These are phyloP conservation scores for Cercospora beticola DNA, from an alignment of 2,329 filamentous ascomycete species.

Conservation along the genomic window DNA sequence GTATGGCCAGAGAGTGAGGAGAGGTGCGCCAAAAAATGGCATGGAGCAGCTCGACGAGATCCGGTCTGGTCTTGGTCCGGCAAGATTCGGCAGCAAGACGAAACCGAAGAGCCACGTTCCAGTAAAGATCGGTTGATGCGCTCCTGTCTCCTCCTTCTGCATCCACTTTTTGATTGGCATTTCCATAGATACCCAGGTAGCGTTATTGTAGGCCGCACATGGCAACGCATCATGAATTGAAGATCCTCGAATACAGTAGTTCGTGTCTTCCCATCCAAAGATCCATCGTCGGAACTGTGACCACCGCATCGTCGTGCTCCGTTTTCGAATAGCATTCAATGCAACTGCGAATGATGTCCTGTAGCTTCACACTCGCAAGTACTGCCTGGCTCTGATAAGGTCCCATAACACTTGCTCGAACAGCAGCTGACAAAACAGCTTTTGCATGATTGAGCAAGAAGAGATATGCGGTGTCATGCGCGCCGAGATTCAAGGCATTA, in stretches of 20 bases:
- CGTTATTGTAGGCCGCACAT: neutral
- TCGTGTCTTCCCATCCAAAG: conserved; percentile 82
- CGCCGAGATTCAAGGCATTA: conserved; percentile 58
- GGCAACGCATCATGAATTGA: conserved; percentile 64
- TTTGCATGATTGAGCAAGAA: conserved; percentile 76
- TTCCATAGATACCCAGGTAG: conserved; percentile 12
- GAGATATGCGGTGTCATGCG: conserved; percentile 67
- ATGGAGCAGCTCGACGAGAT: conserved; percentile 91
- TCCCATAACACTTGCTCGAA: conserved; percentile 74
- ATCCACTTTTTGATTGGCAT: neutral
- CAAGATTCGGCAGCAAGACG: conserved; percentile 10
- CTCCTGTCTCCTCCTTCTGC: neutral
- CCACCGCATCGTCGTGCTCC: conserved; percentile 62
- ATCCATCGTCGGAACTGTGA: conserved; percentile 75
- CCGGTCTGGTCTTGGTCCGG: conserved; percentile 43
- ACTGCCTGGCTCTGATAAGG: conserved; percentile 77
- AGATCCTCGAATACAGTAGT: conserved; percentile 79
- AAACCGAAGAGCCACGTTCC: conserved; percentile 12
- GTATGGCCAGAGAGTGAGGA: conserved; percentile 62
- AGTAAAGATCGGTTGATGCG: conserved; percentile 6
- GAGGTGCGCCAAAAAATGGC: conserved; percentile 76
- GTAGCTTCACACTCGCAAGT: conserved; percentile 62
- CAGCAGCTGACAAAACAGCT: conserved; percentile 72
- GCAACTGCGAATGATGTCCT: conserved; percentile 57
- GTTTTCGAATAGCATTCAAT: conserved; percentile 60